Percentiles rank a stretch among this genome's conserved stretches.
These are phyloP conservation scores for Spatholobus suberectus DNA, from an alignment of 306 rosid species.

Conservation along the genomic window DNA sequence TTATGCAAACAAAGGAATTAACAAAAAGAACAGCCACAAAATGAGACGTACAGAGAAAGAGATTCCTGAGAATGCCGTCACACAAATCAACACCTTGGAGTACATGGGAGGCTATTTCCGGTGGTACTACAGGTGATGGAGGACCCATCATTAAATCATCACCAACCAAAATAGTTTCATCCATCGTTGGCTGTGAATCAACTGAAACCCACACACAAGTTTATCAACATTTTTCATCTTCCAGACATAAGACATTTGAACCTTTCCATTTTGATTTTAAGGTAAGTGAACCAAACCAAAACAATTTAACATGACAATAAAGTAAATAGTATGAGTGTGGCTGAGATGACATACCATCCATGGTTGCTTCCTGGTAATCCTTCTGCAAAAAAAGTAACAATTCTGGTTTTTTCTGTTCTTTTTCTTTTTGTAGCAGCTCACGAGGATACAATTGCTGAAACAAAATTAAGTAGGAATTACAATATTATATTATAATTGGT, in stretches of 20 bases:
- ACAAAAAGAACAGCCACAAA: background rate
- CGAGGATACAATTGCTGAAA: slow-evolving; percentile 22
- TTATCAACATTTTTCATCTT: background rate
- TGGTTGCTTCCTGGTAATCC: slow-evolving; percentile 46
- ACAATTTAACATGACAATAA: background rate
- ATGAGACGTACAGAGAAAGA: slow-evolving; percentile 75
- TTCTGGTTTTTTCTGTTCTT: background rate
- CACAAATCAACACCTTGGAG: slow-evolving; percentile 88
- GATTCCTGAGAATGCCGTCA: slow-evolving; percentile 84
- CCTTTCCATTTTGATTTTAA: slow-evolving; percentile 1
- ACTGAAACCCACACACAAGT: slow-evolving; percentile 60
- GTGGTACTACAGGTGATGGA: slow-evolving; percentile 91
- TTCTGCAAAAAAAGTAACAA: slow-evolving; percentile 27
- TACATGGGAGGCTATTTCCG: slow-evolving; percentile 93
- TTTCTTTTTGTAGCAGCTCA: background rate
- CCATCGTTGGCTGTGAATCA: slow-evolving; percentile 91
- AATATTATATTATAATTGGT: background rate
- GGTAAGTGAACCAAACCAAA: background rate
- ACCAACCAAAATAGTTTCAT: slow-evolving; percentile 93
- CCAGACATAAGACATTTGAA: slow-evolving; percentile 19
- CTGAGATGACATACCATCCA: slow-evolving; percentile 65
- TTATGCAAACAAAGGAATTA: slow-evolving; percentile 17
- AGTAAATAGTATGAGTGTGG: background rate
- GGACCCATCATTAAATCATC: slow-evolving; percentile 95
- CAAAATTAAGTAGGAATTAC: background rate